Base-by-base conservation (phyloP, 192 early-diverging fungal species). In the Gigaspora rosea region DNA sequence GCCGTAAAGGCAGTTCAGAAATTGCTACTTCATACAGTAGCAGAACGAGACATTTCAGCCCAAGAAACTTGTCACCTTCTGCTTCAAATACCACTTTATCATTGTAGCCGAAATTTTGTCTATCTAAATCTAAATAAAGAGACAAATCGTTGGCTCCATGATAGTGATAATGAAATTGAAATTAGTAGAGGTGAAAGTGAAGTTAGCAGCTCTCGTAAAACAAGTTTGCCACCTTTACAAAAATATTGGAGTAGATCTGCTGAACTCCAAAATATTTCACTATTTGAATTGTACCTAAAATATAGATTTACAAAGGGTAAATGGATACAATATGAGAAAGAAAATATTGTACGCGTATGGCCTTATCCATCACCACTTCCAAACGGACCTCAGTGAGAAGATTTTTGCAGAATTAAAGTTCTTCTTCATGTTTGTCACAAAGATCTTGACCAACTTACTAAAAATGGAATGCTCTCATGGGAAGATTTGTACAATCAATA, bases 241-340 rank as follows among this genome's bases (percentile, higher is more conserved):
- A 68, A 36, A 27, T 68, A 68, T 22, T 68, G 66, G 33, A 68
- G 0, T 68, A 10, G 36, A 68, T 36, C 66, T 68, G 36, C 48
- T 48, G 36, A 68, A 49, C 13, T 46, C 11, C 4, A 47, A 13
- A 36, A 1, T 8, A 3, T 68, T 47, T 68, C 15, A 68, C 27
- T 68, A 13, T 68, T 68, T 46, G 16, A 36, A 10, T 68, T 68
- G 20, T 20, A 68, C 13, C 22, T 68, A 16, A 12, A 46, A 68
- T 49, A 68, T n/a, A 49, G 46, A 20, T n/a, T 36, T n/a, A 8
- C 46, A 5, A 68, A 46, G n/a, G 66, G 11, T 7, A 47, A 68
- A n/a, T 68, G 66, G 66, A 10, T 48, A 68, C 35, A 13, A 2
- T 68, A 36, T 13, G 15, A 16, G 4, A 68, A 46, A 27, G 27